A percentile compares a stretch with the other conserved stretches of the same genome.
These are phyloP conservation scores for Zychaea mexicana DNA, from an alignment of 371 early-diverging fungal species.

Conservation along the genomic window DNA sequence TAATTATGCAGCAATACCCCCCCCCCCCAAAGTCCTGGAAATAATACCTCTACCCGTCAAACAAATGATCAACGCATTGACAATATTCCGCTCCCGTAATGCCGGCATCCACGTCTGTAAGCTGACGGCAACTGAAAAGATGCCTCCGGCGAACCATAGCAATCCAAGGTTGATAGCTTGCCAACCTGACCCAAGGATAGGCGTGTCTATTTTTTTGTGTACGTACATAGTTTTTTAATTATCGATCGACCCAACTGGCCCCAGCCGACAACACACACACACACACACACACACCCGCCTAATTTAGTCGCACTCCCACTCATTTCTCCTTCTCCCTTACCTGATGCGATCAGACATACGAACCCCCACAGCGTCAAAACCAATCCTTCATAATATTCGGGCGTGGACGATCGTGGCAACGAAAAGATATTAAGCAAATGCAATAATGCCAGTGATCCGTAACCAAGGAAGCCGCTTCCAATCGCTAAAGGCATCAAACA, in stretches of 20 bases:
- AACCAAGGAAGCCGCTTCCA: constrained; percentile 43
- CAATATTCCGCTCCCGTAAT: constrained; percentile 26
- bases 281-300: too few relatives aligned
- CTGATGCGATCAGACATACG: constrained; percentile 13
- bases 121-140: constrained; percentile 24
- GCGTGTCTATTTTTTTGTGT: constrained; percentile 17
- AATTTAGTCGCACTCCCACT: too few relatives aligned
- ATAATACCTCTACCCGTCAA: constrained; percentile 29
- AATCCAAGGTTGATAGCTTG: constrained; percentile 25
- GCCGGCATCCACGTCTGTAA: constrained; percentile 29
- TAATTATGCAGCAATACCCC: neutral
- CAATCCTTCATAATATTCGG: constrained; percentile 49
- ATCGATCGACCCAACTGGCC: too few relatives aligned
- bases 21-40: neutral
- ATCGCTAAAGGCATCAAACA: constrained; percentile 39
- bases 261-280: too few relatives aligned
- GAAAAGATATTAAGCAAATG: constrained; percentile 37
- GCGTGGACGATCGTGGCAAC: constrained; percentile 41
- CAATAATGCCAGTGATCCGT: constrained; percentile 35
- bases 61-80: constrained; percentile 24
- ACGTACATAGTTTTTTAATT: too few relatives aligned
- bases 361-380: constrained; percentile 42
- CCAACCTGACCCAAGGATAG: constrained; percentile 25
- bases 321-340: too few relatives aligned
- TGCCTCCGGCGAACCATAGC: constrained; percentile 30